Conservation (phyloP, 352 stramenopile species). For the Globisporangium emineosum region DNA sequence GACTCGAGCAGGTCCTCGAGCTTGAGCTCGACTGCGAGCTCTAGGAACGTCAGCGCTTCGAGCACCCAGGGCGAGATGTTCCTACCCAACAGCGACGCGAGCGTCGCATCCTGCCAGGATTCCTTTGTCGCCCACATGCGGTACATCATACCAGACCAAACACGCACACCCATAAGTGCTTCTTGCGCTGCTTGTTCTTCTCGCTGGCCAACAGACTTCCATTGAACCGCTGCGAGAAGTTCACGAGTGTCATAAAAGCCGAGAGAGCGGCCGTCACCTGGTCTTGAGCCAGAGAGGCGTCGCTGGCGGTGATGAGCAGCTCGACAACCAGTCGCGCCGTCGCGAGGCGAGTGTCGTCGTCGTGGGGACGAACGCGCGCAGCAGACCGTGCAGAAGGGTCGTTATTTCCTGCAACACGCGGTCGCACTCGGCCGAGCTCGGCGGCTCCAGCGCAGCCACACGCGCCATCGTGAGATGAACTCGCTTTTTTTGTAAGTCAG, state of each 20-base stretch:
- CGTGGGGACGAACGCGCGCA: neutral
- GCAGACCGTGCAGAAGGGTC: neutral
- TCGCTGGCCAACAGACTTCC: neutral
- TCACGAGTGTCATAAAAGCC: neutral
- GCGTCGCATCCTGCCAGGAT: neutral
- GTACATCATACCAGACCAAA: neutral
- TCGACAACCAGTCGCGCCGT: neutral
- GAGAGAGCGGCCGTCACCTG: neutral
- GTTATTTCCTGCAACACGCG: neutral
- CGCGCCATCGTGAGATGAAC: too few relatives aligned
- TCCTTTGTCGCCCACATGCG: neutral
- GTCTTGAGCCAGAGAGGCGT: neutral
- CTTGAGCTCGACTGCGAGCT: neutral
- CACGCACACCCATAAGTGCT: neutral
- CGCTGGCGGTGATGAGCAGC: neutral
- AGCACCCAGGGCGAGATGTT: neutral
- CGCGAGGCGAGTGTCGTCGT: neutral
- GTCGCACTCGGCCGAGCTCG: neutral
- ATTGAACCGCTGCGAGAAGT: neutral
- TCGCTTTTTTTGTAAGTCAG: too few relatives aligned
- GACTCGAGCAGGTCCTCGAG: neutral
- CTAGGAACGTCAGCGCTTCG: neutral
- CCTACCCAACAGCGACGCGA: neutral
- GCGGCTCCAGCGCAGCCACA: too few relatives aligned
- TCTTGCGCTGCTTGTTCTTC: neutral